Evolutionary conservation across 805 yeast genomes (phyloP).

Genomic region (Ogataea haglerorum): DNA sequence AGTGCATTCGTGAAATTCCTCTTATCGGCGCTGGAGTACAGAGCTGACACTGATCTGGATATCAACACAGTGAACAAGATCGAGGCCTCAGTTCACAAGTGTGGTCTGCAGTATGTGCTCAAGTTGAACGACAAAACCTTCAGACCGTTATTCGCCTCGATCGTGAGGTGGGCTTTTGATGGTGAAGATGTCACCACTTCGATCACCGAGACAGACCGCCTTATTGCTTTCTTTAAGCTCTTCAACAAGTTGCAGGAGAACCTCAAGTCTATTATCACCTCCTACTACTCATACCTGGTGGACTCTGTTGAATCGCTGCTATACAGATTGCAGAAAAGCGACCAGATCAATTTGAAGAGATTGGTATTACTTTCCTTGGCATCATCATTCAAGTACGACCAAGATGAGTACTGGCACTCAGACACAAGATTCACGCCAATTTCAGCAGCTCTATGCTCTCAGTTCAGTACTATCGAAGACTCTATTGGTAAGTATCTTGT

Average conservation of each 20-base stretch:
- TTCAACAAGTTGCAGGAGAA: conserved; percentile 80
- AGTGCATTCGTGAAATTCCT: conserved; percentile 65
- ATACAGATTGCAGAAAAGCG: conserved; percentile 43
- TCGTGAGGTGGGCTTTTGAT: conserved; percentile 89
- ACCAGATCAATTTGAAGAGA: conserved; percentile 61
- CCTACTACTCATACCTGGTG: conserved; percentile 79
- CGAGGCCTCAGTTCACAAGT: conserved; percentile 69
- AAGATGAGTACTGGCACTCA: conserved; percentile 93
- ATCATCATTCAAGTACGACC: conserved; percentile 82
- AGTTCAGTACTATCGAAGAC: conserved; percentile 66
- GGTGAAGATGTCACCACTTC: conserved; percentile 63
- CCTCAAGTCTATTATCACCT: conserved; percentile 81
- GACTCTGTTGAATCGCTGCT: conserved; percentile 66
- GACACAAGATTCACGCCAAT: conserved; percentile 78
- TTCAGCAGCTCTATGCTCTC: conserved; percentile 58
- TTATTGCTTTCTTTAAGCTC: conserved; percentile 77
- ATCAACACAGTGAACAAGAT: conserved; percentile 74
- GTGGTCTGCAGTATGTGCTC: conserved; percentile 76
- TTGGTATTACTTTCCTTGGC: conserved; percentile 68
- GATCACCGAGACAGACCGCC: conserved; percentile 53
- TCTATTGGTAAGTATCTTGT: conserved; percentile 76
- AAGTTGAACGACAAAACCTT: conserved; percentile 91
- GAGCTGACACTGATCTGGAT: conserved; percentile 57
- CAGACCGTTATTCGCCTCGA: conserved; percentile 83
- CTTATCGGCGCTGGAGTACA: conserved; percentile 67